Base-by-base conservation (phyloP, 1,284 basidiomycete species). In the Papiliotrema fonsecae region DNA sequence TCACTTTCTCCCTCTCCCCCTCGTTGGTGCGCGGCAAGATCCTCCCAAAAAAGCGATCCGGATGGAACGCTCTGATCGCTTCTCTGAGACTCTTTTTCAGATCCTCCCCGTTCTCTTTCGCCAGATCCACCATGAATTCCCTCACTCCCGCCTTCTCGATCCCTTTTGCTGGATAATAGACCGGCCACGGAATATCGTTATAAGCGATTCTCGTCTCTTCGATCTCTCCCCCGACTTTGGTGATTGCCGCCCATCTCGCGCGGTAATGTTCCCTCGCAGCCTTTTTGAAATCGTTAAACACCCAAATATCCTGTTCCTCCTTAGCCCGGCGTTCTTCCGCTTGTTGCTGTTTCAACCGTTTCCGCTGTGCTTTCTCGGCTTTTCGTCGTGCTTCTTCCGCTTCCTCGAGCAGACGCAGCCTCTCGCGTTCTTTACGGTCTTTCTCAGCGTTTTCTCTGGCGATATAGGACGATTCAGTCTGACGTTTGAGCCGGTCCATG, bases 171-270 rank as follows among this genome's bases (percentile, higher is more conserved):
- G 44, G 2, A 59, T 62, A 0, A 62, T 81, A 73, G 39, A 87
- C 72, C 0, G 88, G 88, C 88, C 88, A 91, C 1, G 88, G 88
- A 9, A 91, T 80, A 63, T 88, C 84, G 11, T 62, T 61, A 60
- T 87, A 87, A 34, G 47, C 36, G 25, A 61, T 24, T 16, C 57
- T 50, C 32, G 54, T 42, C 51, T 48, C 46, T 18, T 57, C 60
- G 41, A 54, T 47, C 28, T 58, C 54, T 18, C 45, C 52, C 4
- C 50, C 40, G 2, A 28, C 40, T 32, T 44, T 44, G n/a, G 49
- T 47, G 16, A 64, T 49, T 22, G 50, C 47, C 6, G 50, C 47
- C 49, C 57, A 61, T 2, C 58, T 45, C 11, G 35, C 28, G 4
- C 42, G 25, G 54, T 61, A 61, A 18, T 41, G 11, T 30, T 42